Conservation (phyloP, 176 grass and related monocot species). For the Bonia amplexicaulis region DNA sequence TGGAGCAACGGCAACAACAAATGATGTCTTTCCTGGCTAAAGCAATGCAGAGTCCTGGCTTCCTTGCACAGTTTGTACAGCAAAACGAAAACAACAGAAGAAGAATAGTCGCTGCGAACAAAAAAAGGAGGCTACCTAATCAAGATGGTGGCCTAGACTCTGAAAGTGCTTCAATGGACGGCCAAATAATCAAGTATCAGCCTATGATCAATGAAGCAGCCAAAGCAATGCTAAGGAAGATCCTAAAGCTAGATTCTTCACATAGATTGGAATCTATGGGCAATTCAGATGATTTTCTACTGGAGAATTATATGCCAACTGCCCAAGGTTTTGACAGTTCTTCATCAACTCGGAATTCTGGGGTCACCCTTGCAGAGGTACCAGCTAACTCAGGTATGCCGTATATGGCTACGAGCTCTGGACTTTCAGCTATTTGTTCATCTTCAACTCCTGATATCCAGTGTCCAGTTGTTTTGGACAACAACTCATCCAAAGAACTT, state of each 20-base stretch:
- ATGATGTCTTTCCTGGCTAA: constrained; percentile 98
- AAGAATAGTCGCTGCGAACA: constrained; percentile 53
- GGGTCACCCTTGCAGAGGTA: constrained; percentile 77
- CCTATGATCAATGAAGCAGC: constrained; percentile 92
- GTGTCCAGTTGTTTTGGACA: constrained; percentile 32
- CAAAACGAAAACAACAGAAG: constrained; percentile 79
- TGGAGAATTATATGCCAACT: constrained; percentile 53
- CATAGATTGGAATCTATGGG: constrained; percentile 46
- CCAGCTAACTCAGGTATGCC: constrained; percentile 46
- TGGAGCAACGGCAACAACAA: constrained; percentile 86
- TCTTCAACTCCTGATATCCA: constrained; percentile 49
- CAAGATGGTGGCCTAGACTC: constrained; percentile 48
- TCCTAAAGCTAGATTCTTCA: constrained; percentile 59
- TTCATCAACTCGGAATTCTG: constrained; percentile 55
- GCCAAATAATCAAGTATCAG: constrained; percentile 93
- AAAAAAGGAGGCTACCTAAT: constrained; percentile 83
- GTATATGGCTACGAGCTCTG: constrained; percentile 48
- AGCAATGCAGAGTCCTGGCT: constrained; percentile 84
- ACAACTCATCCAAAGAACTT: constrained; percentile 26
- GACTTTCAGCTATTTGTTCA: constrained; percentile 55
- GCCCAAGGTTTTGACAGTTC: constrained; percentile 51
- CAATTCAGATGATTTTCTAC: constrained; percentile 45
- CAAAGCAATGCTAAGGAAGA: constrained; percentile 90
- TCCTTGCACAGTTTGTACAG: constrained; percentile 80
- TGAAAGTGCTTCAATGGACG: constrained; percentile 44